Percentiles rank a stretch among this genome's conserved stretches.
These are phyloP conservation scores for Aspergillus ostianus DNA, from an alignment of 495 filamentous ascomycete genomes.

Conservation along the genomic window DNA sequence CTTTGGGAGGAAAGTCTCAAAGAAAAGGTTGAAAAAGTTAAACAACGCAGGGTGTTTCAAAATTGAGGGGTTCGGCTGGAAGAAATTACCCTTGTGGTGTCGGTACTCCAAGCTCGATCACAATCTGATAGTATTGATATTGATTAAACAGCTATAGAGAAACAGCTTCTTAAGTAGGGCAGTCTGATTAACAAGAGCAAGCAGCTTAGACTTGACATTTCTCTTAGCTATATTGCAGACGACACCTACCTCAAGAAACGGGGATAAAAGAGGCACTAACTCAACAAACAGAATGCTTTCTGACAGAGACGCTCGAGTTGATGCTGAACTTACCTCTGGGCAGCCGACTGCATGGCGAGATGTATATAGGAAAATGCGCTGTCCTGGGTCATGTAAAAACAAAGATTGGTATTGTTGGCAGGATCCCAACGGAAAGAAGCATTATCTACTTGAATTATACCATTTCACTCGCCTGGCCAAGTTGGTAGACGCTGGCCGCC, in stretches of 20 bases:
- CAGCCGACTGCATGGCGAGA: conserved; percentile 22
- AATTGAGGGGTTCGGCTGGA: neutral
- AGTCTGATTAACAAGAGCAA: neutral
- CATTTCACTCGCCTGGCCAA: no score
- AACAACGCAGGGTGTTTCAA: neutral
- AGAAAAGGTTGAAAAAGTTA: neutral
- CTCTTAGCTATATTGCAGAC: neutral
- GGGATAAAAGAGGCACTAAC: conserved; percentile 24
- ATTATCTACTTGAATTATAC: conserved; percentile 31
- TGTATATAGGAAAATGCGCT: conserved; percentile 31
- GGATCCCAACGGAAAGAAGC: conserved; percentile 29
- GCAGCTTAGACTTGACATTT: neutral
- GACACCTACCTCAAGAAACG: conserved; percentile 12
- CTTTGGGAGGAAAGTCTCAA: neutral
- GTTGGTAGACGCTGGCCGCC: conserved; percentile 21
- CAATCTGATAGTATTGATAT: neutral
- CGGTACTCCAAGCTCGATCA: neutral
- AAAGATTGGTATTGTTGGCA: conserved; percentile 28
- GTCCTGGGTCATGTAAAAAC: conserved; percentile 23
- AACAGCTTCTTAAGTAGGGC: neutral
- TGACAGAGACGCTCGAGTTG: conserved; percentile 24
- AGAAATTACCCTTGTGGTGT: neutral
- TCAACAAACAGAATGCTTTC: conserved; percentile 22
- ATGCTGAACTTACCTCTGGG: conserved; percentile 24
- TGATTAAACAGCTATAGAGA: neutral